These are phyloP conservation scores for Ganoderma meredithae DNA, from an alignment of 1,284 basidiomycete species.

Conservation along the genomic window DNA sequence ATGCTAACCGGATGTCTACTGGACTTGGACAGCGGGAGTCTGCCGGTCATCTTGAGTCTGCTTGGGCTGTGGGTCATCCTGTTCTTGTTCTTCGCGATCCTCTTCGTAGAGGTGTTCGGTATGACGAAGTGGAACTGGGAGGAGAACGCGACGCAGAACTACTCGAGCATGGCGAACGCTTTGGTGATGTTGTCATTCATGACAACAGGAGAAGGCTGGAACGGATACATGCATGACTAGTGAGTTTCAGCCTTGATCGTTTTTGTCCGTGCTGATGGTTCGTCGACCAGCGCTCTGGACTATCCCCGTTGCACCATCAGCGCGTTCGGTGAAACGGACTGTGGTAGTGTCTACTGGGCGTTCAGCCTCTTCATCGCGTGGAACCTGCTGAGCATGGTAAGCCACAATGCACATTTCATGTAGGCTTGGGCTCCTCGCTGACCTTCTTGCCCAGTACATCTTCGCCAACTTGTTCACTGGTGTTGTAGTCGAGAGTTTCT, in stretches of 20 bases:
- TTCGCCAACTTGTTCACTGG: constrained; percentile 96
- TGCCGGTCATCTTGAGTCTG: constrained; percentile 88
- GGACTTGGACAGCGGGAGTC: constrained; percentile 68
- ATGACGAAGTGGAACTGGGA: constrained; percentile 87
- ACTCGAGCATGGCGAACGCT: constrained; percentile 81
- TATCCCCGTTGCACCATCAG: constrained; percentile 88
- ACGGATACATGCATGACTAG: constrained; percentile 96
- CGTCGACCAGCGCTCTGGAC: constrained; percentile 63
- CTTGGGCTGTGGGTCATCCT: constrained; percentile 91
- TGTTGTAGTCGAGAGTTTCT: constrained; percentile 97
- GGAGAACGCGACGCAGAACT: constrained; percentile 83
- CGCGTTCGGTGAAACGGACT: constrained; percentile 75
- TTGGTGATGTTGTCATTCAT: constrained; percentile 88
- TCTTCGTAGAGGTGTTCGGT: constrained; percentile 93
- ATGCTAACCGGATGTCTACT: not conserved
- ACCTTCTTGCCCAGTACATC: constrained; percentile 69
- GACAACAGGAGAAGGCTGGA: constrained; percentile 90
- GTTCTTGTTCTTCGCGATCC: constrained; percentile 93
- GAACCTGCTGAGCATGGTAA: constrained; percentile 96
- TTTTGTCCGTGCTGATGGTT: constrained; percentile 16
- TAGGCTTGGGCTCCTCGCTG: constrained; percentile 4
- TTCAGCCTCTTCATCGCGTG: constrained; percentile 93
- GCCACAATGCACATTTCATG: constrained; percentile 36
- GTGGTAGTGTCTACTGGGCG: constrained; percentile 88
- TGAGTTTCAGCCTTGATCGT: constrained; percentile 46